A percentile compares a stretch with the other conserved stretches of the same genome.
Evolutionary conservation across 805 yeast species (phyloP).

Genomic region (Scheffersomyces ergatensis): DNA sequence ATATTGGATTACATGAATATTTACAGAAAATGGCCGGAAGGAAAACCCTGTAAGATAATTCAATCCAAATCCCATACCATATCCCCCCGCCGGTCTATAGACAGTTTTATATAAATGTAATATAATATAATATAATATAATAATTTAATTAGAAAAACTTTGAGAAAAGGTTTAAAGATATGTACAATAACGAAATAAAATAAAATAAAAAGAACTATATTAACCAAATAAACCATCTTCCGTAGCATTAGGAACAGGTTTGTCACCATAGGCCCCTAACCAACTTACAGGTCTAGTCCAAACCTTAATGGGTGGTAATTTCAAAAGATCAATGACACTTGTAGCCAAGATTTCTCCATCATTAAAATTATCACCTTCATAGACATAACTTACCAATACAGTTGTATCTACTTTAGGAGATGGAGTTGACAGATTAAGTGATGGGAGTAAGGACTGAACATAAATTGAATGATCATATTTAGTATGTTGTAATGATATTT

Average conservation of each 20-base stretch:
- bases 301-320: conserved; percentile 8
- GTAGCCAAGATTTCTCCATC: conserved; percentile 62
- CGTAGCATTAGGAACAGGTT: conserved; percentile 60
- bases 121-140: too few relatives aligned
- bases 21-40: conserved; percentile 4
- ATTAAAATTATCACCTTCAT: conserved; percentile 84
- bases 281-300: conserved; percentile 73
- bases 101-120: too few relatives aligned
- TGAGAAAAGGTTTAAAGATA: too few relatives aligned
- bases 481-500: background rate
- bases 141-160: too few relatives aligned
- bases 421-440: conserved; percentile 4
- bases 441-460: conserved; percentile 3
- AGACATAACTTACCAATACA: conserved; percentile 40
- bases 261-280: conserved; percentile 81
- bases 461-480: conserved; percentile 11
- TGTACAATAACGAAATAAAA: too few relatives aligned
- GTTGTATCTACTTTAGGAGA: conserved; percentile 1
- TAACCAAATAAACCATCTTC: conserved; percentile 77
- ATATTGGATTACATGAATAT: conserved; percentile 6
- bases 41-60: too few relatives aligned
- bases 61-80: too few relatives aligned
- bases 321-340: conserved; percentile 23
- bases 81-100: too few relatives aligned
- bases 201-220: too few relatives aligned